phyloP scores from a whole-genome alignment of 257 asterid genomes.

The Scutellaria baicalensis region DNA sequence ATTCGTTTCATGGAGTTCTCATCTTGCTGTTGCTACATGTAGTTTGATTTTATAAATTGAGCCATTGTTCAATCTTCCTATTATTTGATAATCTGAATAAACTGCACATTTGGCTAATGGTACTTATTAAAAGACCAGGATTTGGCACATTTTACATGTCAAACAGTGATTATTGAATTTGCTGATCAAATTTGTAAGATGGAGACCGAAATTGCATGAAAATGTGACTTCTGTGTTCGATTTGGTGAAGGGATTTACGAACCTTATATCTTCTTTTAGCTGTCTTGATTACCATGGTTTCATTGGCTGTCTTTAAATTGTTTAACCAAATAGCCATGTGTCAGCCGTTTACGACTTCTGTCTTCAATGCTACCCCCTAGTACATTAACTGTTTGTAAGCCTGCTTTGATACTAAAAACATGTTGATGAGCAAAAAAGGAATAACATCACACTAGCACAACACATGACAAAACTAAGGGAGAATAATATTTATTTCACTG shows the following conservation, averaged over 20 bases:
- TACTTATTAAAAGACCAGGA: neutral
- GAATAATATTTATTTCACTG: neutral
- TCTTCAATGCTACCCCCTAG: neutral
- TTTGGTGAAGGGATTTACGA: neutral
- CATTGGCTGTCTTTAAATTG: neutral
- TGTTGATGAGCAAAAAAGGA: neutral
- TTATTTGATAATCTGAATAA: neutral
- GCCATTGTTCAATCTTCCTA: neutral
- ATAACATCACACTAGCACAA: neutral
- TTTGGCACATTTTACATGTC: neutral
- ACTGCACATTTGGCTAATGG: neutral
- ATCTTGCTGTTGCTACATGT: neutral
- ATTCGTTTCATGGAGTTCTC: neutral
- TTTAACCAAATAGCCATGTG: neutral
- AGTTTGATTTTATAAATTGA: neutral
- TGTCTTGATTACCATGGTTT: constrained; percentile 10
- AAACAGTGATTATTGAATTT: neutral
- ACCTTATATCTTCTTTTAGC: neutral
- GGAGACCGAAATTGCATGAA: neutral
- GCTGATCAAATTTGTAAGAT: neutral
- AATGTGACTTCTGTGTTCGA: neutral
- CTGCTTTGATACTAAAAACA: neutral
- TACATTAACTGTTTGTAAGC: neutral
- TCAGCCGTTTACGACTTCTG: neutral
- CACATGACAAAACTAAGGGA: neutral